These are phyloP conservation scores for Cyclotella distinguenda DNA, from an alignment of 108 stramenopile genomes.

Conservation along the genomic window DNA sequence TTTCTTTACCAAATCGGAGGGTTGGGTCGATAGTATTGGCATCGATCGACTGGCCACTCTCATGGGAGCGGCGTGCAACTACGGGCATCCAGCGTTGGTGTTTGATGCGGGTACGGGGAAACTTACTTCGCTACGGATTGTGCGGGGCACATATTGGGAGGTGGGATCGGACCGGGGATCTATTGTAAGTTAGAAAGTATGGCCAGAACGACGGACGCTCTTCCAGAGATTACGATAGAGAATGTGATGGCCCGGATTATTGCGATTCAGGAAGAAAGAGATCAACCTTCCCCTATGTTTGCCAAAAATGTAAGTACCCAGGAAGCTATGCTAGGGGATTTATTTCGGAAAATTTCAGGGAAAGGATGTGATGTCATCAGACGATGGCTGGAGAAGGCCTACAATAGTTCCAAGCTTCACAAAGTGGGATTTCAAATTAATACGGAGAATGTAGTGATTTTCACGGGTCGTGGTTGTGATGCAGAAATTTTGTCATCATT, in stretches of 20 bases:
- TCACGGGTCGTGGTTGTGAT: conserved; percentile 75
- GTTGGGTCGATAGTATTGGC: conserved; percentile 66
- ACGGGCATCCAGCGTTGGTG: conserved; percentile 56
- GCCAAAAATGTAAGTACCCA: conserved; percentile 49
- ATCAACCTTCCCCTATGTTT: conserved; percentile 51
- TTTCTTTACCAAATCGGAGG: conserved; percentile 65
- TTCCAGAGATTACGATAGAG: conserved; percentile 50
- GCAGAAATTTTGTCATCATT: conserved; percentile 47
- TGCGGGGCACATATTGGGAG: conserved; percentile 65
- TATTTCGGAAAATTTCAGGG: conserved; percentile 54
- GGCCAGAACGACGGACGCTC: conserved; percentile 47
- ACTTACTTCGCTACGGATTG: conserved; percentile 67
- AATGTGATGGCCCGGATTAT: conserved; percentile 29
- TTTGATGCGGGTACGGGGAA: conserved; percentile 73
- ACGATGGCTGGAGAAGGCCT: conserved; percentile 38
- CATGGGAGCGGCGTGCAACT: conserved; percentile 45
- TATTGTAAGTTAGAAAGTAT: conserved; percentile 44
- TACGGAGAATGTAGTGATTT: conserved; percentile 25
- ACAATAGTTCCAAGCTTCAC: conserved; percentile 15
- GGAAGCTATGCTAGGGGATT: conserved; percentile 57
- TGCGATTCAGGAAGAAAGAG: conserved; percentile 10
- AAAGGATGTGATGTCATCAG: conserved; percentile 50
- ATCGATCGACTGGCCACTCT: conserved; percentile 64
- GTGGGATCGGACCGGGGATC: conserved; percentile 71
- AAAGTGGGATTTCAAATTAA: conserved; percentile 18